Percentiles rank a stretch among this genome's conserved stretches.
Conservation (phyloP, 1,284 basidiomycete genomes). For the Ceratobasidium sp. region DNA sequence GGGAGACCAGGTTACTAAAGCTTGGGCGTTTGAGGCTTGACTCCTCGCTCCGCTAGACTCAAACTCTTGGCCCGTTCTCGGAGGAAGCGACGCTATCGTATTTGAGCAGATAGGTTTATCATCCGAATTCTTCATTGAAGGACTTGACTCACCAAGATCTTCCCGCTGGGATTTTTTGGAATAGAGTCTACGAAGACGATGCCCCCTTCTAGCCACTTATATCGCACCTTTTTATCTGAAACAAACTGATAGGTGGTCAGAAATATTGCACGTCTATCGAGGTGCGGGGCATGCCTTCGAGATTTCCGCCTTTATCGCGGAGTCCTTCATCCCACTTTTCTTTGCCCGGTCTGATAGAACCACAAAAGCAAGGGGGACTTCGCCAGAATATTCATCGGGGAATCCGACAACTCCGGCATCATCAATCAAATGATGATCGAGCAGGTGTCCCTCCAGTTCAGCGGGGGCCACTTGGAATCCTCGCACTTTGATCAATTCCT, state of each 20-base stretch:
- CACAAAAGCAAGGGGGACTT: constrained; percentile 81
- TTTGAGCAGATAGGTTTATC: not conserved
- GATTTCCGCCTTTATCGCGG: constrained; percentile 53
- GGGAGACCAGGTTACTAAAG: not conserved
- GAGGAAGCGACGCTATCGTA: constrained; percentile 44
- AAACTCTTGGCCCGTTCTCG: constrained; percentile 46
- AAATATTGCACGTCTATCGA: not conserved
- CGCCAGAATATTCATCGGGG: constrained; percentile 82
- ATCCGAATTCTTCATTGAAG: not conserved
- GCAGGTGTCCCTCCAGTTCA: constrained; percentile 78
- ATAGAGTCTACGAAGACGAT: constrained; percentile 76
- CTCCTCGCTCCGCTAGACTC: too few species aligned
- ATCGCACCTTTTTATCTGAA: constrained; percentile 73
- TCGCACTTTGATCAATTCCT: constrained; percentile 55
- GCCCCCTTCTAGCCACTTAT: constrained; percentile 78
- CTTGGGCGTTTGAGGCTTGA: too few species aligned
- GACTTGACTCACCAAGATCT: constrained; percentile 46
- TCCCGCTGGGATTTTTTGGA: constrained; percentile 72
- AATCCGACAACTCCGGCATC: constrained; percentile 83
- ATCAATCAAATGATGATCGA: constrained; percentile 76
- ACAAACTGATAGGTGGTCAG: constrained; percentile 68
- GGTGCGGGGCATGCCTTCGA: constrained; percentile 58
- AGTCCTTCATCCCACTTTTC: constrained; percentile 55
- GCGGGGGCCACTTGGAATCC: constrained; percentile 51
- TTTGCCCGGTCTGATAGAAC: constrained; percentile 64